Evolutionary conservation across 768 basidiomycete species (phyloP).

Genomic region (Serendipita indica): DNA sequence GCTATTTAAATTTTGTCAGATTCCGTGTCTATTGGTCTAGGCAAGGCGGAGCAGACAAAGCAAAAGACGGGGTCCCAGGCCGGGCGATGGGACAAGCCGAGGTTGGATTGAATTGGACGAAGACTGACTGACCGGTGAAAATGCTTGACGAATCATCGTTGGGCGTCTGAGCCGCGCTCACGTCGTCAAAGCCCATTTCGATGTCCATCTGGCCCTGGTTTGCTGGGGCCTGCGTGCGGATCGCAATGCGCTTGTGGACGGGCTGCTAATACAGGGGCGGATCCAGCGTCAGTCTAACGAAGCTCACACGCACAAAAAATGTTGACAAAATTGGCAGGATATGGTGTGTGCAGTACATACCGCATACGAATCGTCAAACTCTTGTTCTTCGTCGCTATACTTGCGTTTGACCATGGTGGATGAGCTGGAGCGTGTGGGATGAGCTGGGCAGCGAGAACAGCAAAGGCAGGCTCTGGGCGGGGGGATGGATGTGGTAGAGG

Average conservation of each 20-base stretch:
- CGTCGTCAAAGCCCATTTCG: conserved; percentile 7
- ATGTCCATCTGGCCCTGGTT: conserved; percentile 9
- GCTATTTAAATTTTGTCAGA: too few relatives aligned
- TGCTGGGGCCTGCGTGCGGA: neutral
- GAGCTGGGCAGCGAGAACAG: conserved; percentile 2
- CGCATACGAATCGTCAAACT: conserved; percentile 17
- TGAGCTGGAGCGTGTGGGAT: neutral
- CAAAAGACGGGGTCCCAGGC: neutral
- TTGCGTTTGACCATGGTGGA: conserved; percentile 64
- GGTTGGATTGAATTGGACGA: neutral
- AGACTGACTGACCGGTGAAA: neutral
- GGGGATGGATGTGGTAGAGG: conserved; percentile 9
- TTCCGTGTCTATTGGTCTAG: neutral
- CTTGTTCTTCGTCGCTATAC: conserved; percentile 43
- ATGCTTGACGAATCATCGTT: neutral
- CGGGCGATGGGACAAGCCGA: neutral
- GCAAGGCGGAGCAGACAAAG: neutral
- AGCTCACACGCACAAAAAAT: conserved; percentile 8
- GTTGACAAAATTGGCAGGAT: conserved; percentile 26
- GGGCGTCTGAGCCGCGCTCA: neutral
- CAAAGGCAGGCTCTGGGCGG: conserved; percentile 10
- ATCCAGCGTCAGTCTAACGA: neutral
- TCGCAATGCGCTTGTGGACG: conserved; percentile 7
- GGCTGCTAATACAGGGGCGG: neutral
- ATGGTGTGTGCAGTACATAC: neutral